Conservation (phyloP, 2,329 filamentous ascomycete species). For the Tolypocladium ophioglossoides region DNA sequence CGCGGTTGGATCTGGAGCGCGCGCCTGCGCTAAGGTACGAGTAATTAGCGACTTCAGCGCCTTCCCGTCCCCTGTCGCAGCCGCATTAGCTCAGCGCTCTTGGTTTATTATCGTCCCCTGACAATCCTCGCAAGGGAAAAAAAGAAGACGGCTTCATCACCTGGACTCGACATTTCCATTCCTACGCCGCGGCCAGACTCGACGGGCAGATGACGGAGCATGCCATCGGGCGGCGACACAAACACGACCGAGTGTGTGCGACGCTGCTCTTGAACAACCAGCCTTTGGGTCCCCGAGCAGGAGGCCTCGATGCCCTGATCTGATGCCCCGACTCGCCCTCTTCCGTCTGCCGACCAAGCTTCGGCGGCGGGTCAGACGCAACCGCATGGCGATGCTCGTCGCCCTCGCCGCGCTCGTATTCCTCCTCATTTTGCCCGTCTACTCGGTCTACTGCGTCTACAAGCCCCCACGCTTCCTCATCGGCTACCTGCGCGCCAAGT, state of each 20-base stretch:
- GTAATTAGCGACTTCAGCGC: not conserved
- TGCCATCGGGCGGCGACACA: not conserved
- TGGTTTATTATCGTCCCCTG: not conserved
- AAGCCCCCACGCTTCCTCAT: constrained; percentile 68
- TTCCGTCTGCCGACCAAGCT: constrained; percentile 46
- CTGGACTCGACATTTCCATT: not conserved
- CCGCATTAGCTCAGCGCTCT: not conserved
- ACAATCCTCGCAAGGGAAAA: not conserved
- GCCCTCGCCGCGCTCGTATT: constrained; percentile 25
- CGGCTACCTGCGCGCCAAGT: constrained; percentile 56
- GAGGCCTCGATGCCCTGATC: constrained; percentile 4
- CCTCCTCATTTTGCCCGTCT: constrained; percentile 26
- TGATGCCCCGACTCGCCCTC: constrained; percentile 32
- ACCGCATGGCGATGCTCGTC: constrained; percentile 45
- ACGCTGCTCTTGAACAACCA: not conserved
- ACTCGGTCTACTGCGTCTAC: constrained; percentile 60
- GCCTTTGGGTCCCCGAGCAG: not conserved
- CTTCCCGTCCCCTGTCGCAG: not conserved
- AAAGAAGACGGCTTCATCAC: not conserved
- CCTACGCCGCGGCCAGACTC: not conserved
- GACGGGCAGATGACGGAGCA: not conserved
- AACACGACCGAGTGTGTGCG: not conserved
- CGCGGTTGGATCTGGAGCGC: not conserved
- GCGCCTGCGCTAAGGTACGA: not conserved
- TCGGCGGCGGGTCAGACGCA: constrained; percentile 45